phyloP scores from a whole-genome alignment of 257 asterid species.

The Primulina eburnea region DNA sequence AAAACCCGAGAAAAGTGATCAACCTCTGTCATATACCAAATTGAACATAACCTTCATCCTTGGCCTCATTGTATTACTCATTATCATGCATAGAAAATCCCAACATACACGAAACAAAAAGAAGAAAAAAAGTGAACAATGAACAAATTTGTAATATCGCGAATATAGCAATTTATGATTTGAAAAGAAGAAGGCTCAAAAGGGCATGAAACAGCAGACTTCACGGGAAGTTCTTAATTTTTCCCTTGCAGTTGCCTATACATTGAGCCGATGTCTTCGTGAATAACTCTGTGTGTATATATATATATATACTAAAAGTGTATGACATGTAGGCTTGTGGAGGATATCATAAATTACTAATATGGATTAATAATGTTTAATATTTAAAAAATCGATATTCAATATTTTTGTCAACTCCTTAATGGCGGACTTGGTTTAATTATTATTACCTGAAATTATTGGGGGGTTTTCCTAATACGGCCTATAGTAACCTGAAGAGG shows the following conservation, averaged over 20 bases:
- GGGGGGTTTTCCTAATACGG: neutral
- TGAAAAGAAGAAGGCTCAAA: constrained; percentile 2
- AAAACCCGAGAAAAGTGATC: neutral
- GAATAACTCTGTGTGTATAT: neutral
- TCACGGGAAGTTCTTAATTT: constrained; percentile 23
- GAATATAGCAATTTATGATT: neutral
- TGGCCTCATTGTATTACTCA: constrained; percentile 59
- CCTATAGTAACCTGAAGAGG: constrained; percentile 34
- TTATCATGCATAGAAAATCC: constrained; percentile 17
- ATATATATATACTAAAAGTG: neutral
- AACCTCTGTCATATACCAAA: constrained; percentile 63
- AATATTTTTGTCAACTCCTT: constrained; percentile 21
- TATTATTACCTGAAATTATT: constrained; percentile 16
- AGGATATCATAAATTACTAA: neutral
- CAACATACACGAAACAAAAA: neutral
- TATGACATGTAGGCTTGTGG: neutral
- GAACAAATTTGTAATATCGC: neutral
- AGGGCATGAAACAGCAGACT: constrained; percentile 2
- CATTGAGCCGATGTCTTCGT: constrained; percentile 13
- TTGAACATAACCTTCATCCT: constrained; percentile 51
- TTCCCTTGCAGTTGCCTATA: constrained; percentile 12
- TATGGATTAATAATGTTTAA: constrained; percentile 1
- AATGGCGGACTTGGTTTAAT: neutral
- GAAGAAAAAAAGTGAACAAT: neutral
- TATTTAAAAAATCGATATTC: neutral